Conservation (phyloP, 2,329 filamentous ascomycete genomes). For the Fusarium udum region DNA sequence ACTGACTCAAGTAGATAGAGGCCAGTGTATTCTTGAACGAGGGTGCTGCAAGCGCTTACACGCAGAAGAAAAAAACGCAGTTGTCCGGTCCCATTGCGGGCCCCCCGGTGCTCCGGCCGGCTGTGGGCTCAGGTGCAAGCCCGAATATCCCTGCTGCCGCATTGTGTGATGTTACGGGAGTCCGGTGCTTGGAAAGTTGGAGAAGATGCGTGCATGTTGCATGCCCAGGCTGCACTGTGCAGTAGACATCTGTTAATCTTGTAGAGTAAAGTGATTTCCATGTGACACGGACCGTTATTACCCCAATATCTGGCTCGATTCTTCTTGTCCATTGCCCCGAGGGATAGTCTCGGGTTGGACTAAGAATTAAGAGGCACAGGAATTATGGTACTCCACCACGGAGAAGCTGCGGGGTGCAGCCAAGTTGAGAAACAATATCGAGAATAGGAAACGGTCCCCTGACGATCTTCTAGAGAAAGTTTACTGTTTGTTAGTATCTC, state of each 20-base stretch:
- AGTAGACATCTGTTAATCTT: too few relatives aligned
- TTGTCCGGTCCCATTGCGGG: conserved; percentile 22
- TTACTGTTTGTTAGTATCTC: neutral
- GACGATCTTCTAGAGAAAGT: conserved; percentile 14
- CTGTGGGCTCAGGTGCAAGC: conserved; percentile 32
- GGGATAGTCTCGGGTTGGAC: conserved; percentile 1
- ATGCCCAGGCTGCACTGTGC: neutral
- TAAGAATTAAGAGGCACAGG: conserved; percentile 7
- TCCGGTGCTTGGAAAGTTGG: conserved; percentile 24
- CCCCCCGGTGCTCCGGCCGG: conserved; percentile 32
- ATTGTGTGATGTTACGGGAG: conserved; percentile 10
- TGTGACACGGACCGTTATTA: conserved; percentile 21
- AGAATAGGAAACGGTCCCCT: conserved; percentile 12
- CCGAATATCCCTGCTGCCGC: conserved; percentile 28
- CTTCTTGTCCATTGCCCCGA: conserved; percentile 16
- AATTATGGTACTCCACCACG: conserved; percentile 21
- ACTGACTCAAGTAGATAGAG: neutral
- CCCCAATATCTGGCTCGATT: conserved; percentile 1
- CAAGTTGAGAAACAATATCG: conserved; percentile 11
- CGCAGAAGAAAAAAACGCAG: conserved; percentile 4
- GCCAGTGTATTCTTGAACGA: neutral
- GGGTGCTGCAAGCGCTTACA: neutral
- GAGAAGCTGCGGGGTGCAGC: conserved; percentile 39
- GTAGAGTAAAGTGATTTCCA: neutral
- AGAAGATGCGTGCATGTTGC: conserved; percentile 33